Base-by-base conservation (phyloP, 2,329 filamentous ascomycete genomes). In the Venturia aucupariae region DNA sequence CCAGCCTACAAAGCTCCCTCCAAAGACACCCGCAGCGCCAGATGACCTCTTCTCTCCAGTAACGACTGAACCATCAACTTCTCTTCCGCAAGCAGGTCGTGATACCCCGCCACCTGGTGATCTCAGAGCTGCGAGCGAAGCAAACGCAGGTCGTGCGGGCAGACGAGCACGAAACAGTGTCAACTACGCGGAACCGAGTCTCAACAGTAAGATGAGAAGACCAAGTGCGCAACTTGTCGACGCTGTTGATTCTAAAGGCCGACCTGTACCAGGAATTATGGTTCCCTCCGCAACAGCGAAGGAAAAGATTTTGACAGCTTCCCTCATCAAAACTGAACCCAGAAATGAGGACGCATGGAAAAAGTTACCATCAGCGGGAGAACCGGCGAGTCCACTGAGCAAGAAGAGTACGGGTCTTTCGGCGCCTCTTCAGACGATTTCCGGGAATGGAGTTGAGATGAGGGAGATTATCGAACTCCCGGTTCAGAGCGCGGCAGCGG, bases 131-230 rank as follows among this genome's bases (percentile, higher is more conserved):
- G 74, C 76, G 61, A 71, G 72, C 54, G 70, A 65, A 19, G 72
- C 70, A 27, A 71, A 72, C 44, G 71, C 70, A 22, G 73, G 70
- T 27, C 71, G 79, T 41, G 76, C 78, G 13, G 78, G 76, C 2
- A 74, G 80, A 64, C 74, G 80, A 65, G 78, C 78, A 17, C 73
- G 79, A 30, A 71, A 77, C 22, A 74, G 77, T 41, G 78, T 81
- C 60, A 80, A 77, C 70, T 81, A 81, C 66, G 78, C 79, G 15
- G 79, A 81, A 67, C 80, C 80, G 1, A 79, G 74, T 60, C 70
- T 81, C 19, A 73, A 73, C 57, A 76, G 74, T 19, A 82, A 82
- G 68, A 81, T 82, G 79, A 73, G 80, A 24, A 74, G 80, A 32
- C 78, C 79, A 1, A 74, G 73, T 61, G 79, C 79, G 67, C 74